Evolutionary conservation across 768 basidiomycete species (phyloP).

Genomic region (Suillus discolor): DNA sequence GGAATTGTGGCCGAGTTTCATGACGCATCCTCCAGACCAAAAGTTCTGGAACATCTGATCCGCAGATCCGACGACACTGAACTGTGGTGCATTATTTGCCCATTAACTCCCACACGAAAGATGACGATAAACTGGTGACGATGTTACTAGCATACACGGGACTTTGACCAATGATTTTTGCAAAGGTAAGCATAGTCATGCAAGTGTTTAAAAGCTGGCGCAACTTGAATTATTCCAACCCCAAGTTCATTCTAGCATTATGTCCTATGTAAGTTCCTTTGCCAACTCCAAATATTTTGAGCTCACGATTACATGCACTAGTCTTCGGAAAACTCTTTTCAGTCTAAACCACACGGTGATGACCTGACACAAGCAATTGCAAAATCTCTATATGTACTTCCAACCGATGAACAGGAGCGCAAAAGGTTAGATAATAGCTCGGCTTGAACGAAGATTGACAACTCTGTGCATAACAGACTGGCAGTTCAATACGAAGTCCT

Average conservation of each 20-base stretch:
- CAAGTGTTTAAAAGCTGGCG: neutral
- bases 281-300: neutral
- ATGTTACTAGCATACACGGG: neutral
- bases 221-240: too few relatives aligned
- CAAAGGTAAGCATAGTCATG: neutral
- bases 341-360: neutral
- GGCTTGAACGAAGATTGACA: neutral
- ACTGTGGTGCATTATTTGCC: neutral
- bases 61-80: neutral
- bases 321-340: neutral
- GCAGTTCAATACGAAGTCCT: slow-evolving; percentile 22
- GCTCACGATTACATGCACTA: neutral
- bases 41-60: neutral
- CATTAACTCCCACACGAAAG: neutral
- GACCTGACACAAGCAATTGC: neutral
- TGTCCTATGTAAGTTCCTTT: neutral
- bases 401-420: slow-evolving; percentile 29
- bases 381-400: slow-evolving; percentile 23
- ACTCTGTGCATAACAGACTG: slow-evolving; percentile 11
- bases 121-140: neutral
- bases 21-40: neutral
- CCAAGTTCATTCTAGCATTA: neutral
- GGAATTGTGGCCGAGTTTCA: neutral
- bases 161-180: neutral
- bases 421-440: slow-evolving; percentile 16